A percentile compares a stretch with the other conserved stretches of the same genome.
Evolutionary conservation across 352 stramenopile species (phyloP).

Genomic region (Pythium plurisporium): DNA sequence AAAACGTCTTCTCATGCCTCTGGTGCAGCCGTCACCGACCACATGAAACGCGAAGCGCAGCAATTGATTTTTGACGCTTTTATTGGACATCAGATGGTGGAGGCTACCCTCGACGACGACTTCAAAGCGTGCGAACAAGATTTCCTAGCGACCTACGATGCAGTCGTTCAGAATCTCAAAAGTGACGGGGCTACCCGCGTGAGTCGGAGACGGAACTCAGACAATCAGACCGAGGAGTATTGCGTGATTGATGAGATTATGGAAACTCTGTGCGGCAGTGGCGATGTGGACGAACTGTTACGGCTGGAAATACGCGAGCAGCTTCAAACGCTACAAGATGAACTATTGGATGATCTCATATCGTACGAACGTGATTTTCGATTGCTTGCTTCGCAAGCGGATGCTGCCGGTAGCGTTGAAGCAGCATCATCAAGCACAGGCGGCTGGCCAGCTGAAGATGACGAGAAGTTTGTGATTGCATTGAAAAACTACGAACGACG

Average conservation of each 20-base stretch:
- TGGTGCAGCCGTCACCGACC: conserved; percentile 4
- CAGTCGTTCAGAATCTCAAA: conserved; percentile 28
- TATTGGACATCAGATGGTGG: conserved; percentile 65
- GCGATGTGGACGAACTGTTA: conserved; percentile 36
- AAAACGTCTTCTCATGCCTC: conserved; percentile 17
- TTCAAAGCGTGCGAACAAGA: conserved; percentile 35
- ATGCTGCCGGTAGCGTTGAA: conserved; percentile 32
- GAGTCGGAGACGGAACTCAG: not conserved
- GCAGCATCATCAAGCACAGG: conserved; percentile 33
- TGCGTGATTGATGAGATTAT: conserved; percentile 7
- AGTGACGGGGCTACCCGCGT: not conserved
- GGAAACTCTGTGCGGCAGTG: conserved; percentile 6
- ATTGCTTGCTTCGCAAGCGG: conserved; percentile 22
- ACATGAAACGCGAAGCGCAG: conserved; percentile 26
- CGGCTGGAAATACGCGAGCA: conserved; percentile 38
- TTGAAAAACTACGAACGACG: conserved; percentile 44
- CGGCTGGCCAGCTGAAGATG: conserved; percentile 41
- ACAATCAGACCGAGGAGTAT: conserved; percentile 9
- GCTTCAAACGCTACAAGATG: conserved; percentile 23
- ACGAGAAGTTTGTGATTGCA: conserved; percentile 59
- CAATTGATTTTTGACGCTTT: conserved; percentile 66
- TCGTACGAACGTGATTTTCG: conserved; percentile 40
- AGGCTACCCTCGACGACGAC: conserved; percentile 54
- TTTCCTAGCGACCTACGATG: conserved; percentile 26
- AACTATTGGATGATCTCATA: conserved; percentile 28